Base-by-base conservation (phyloP, 2,329 filamentous ascomycete genomes). In the Colletotrichum horii region DNA sequence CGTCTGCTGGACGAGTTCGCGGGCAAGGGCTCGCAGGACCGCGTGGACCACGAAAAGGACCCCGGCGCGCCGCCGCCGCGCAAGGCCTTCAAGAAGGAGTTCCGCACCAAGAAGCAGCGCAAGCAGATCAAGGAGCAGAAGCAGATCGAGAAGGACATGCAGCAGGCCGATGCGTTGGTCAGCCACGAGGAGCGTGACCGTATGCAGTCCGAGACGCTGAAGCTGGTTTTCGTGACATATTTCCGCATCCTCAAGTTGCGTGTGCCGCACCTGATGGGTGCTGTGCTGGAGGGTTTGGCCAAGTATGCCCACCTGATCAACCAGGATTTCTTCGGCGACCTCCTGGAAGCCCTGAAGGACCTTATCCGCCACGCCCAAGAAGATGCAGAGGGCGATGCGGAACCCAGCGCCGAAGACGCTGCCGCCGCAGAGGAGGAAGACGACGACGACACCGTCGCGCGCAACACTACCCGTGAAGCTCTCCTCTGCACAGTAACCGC, bases 251-350 rank as follows among this genome's bases (percentile, higher is more conserved):
- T 99, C 58, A 98, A 98, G 87, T 89, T 93, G 70, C 92, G 96
- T 30, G 90, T 92, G 28, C 93, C 95, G 16, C 92, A 94, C 78
- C 91, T 99, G 22, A 98, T 98, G 95, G 97, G 97, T n/a, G 96
- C 96, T 16, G 96, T 98, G 0, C 90, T 99, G 7, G 97, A 98
- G 87, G 97, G 97, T 32, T 88, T 99, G 26, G 96, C 96, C 66
- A 96, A 96, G 82, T 99, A 98, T 82, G 93, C 96, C 5, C 97
- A 98, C 83, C 90, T 99, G 75, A 99, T 99, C 89, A 99, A 99
- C 86, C 96, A 99, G 82, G 95, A 99, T 83, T 98, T 99, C 88
- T 99, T 99, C 80, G 97, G 96, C 32, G 97, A 99, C 82, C 89
- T 99, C 34, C 91, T 99, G 14, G 97, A 98, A 85, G 96, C 96